phyloP scores from a whole-genome alignment of 2,329 filamentous ascomycete genomes.

The Trichoderma gracile region DNA sequence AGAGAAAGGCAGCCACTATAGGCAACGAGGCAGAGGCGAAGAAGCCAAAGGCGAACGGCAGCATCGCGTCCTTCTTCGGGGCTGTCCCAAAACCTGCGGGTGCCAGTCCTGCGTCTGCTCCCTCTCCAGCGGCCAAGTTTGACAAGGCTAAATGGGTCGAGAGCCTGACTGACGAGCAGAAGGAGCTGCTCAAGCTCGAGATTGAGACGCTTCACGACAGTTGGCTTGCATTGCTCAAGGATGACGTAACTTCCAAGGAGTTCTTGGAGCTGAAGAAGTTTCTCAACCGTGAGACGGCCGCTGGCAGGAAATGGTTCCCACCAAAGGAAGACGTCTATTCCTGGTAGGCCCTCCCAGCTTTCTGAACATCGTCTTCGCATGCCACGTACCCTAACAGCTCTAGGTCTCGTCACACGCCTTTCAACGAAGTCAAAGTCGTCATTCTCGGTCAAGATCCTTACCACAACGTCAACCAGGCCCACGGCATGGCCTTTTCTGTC shows the following conservation, averaged over 20 bases:
- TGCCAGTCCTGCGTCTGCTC: constrained; percentile 31
- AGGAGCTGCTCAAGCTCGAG: constrained; percentile 78
- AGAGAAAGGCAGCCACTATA: constrained; percentile 61
- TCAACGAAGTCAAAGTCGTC: constrained; percentile 85
- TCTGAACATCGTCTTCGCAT: background rate
- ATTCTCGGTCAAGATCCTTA: constrained; percentile 97
- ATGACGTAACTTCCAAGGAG: constrained; percentile 74
- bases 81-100: constrained; percentile 57
- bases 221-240: constrained; percentile 87
- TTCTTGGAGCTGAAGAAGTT: constrained; percentile 90
- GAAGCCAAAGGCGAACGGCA: constrained; percentile 72
- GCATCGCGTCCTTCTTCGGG: constrained; percentile 88
- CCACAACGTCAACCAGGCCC: constrained; percentile 92
- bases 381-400: background rate
- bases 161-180: constrained; percentile 77
- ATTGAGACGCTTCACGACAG: constrained; percentile 89
- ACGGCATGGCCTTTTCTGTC: constrained; percentile 94
- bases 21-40: constrained; percentile 55
- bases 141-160: constrained; percentile 90
- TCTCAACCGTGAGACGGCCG: constrained; percentile 72
- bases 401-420: constrained; percentile 92
- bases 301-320: constrained; percentile 80
- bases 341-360: constrained; percentile 62
- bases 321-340: constrained; percentile 89
- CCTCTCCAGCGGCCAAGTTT: constrained; percentile 58